Conservation (phyloP, 2,329 filamentous ascomycete species). For the Pyrenophora tritici-repentis region DNA sequence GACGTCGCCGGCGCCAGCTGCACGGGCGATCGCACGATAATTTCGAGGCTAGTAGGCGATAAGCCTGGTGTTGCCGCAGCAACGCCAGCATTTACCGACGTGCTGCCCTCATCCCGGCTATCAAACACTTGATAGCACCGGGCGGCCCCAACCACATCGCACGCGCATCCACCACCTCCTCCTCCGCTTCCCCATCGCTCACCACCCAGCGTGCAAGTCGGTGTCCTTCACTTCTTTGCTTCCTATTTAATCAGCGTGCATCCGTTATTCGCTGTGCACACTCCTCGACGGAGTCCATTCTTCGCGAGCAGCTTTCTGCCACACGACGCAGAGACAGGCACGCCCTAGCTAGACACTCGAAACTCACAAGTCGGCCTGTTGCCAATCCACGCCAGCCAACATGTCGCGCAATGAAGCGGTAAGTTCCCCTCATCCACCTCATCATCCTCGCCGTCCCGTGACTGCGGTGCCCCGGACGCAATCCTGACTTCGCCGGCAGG, state of each 20-base stretch:
- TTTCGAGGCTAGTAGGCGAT: constrained; percentile 6
- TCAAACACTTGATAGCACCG: constrained; percentile 31
- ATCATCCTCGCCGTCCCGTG: background rate
- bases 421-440: constrained; percentile 21
- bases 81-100: constrained; percentile 18
- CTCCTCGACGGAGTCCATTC: constrained; percentile 43
- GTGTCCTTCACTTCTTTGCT: constrained; percentile 33
- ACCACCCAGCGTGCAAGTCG: constrained; percentile 35
- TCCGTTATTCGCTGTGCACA: constrained; percentile 20
- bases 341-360: background rate
- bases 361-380: constrained; percentile 8
- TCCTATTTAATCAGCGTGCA: constrained; percentile 22
- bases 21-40: constrained; percentile 10
- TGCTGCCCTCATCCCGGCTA: constrained; percentile 27
- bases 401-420: constrained; percentile 52
- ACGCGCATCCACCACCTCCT: constrained; percentile 28
- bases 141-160: constrained; percentile 24
- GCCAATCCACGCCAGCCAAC: constrained; percentile 16
- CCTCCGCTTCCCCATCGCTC: constrained; percentile 34
- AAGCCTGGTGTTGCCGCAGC: constrained; percentile 25
- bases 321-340: background rate
- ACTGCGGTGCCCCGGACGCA: background rate
- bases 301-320: constrained; percentile 35
- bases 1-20: constrained; percentile 7
- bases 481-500: constrained; percentile 53